phyloP scores from a whole-genome alignment of 2,329 filamentous ascomycete species.

The Huntiella abstrusa region DNA sequence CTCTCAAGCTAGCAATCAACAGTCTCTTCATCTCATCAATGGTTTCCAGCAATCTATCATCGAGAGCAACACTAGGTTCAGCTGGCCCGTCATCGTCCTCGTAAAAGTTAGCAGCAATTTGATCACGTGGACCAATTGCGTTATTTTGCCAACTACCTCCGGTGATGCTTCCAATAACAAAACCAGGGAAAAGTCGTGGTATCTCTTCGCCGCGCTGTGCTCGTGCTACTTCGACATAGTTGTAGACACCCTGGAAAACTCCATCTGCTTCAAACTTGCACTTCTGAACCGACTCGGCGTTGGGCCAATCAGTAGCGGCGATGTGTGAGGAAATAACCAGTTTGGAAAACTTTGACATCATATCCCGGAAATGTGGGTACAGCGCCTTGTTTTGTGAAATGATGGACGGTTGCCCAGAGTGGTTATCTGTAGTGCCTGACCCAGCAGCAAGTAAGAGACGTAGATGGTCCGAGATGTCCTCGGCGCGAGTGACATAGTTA shows the following conservation, averaged over 20 bases:
- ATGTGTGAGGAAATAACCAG: constrained; percentile 95
- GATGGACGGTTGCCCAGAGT: constrained; percentile 96
- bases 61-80: constrained; percentile 57
- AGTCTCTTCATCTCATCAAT: constrained; percentile 73
- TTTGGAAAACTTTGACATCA: constrained; percentile 99
- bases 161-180: constrained; percentile 65
- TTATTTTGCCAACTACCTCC: constrained; percentile 82
- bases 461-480: constrained; percentile 94
- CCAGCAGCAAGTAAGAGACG: constrained; percentile 85
- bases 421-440: constrained; percentile 94
- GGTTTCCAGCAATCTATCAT: constrained; percentile 59
- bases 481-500: constrained; percentile 84
- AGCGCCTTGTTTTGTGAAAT: constrained; percentile 95
- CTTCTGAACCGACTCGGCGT: constrained; percentile 83
- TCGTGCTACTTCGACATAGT: constrained; percentile 86
- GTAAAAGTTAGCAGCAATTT: constrained; percentile 63
- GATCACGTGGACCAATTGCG: constrained; percentile 44
- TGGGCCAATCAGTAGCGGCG: constrained; percentile 87
- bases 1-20: constrained; percentile 68
- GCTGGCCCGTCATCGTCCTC: constrained; percentile 58
- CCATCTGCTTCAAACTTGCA: constrained; percentile 96
- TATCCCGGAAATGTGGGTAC: constrained; percentile 93
- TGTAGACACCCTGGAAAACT: constrained; percentile 81
- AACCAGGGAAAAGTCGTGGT: constrained; percentile 79
- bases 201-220: constrained; percentile 89